These are phyloP conservation scores for Ganoderma lingzhi DNA, from an alignment of 1,284 basidiomycete species.

Conservation along the genomic window DNA sequence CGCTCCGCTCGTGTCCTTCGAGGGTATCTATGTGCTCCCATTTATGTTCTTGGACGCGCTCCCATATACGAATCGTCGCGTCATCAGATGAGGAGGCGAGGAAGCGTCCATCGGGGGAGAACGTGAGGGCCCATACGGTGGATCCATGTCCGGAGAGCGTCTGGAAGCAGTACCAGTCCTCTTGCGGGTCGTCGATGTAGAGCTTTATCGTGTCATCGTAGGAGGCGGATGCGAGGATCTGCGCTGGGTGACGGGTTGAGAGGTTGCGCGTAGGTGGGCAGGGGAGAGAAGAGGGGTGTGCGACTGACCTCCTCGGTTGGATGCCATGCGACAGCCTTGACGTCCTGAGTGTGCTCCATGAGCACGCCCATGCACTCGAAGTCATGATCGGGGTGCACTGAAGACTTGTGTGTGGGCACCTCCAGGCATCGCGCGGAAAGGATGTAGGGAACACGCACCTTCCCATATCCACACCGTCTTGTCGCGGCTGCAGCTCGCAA, in stretches of 20 bases:
- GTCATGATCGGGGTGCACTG: slow-evolving; percentile 91
- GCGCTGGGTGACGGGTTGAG: slow-evolving; percentile 40
- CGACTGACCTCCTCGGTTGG: slow-evolving; percentile 87
- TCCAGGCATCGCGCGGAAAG: not conserved
- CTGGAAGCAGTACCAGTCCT: slow-evolving; percentile 93
- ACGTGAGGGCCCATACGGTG: slow-evolving; percentile 93
- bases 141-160: slow-evolving; percentile 85
- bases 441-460: slow-evolving; percentile 56
- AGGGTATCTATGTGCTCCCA: slow-evolving; percentile 68
- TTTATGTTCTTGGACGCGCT: slow-evolving; percentile 58
- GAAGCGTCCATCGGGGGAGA: slow-evolving; percentile 83
- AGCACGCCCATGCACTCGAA: slow-evolving; percentile 96
- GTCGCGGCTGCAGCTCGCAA: slow-evolving; percentile 95
- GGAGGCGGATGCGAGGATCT: slow-evolving; percentile 96
- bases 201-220: slow-evolving; percentile 98
- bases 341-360: slow-evolving; percentile 98
- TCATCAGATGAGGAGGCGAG: slow-evolving; percentile 90
- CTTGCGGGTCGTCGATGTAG: slow-evolving; percentile 92
- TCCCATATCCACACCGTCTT: slow-evolving; percentile 99
- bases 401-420: not conserved
- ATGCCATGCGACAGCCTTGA: slow-evolving; percentile 96
- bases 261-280: slow-evolving; percentile 5
- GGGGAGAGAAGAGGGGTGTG: slow-evolving; percentile 12
- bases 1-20: slow-evolving; percentile 72
- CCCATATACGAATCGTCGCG: slow-evolving; percentile 76